Base-by-base conservation (phyloP, 2,329 filamentous ascomycete genomes). In the Pyrenophora graminea region DNA sequence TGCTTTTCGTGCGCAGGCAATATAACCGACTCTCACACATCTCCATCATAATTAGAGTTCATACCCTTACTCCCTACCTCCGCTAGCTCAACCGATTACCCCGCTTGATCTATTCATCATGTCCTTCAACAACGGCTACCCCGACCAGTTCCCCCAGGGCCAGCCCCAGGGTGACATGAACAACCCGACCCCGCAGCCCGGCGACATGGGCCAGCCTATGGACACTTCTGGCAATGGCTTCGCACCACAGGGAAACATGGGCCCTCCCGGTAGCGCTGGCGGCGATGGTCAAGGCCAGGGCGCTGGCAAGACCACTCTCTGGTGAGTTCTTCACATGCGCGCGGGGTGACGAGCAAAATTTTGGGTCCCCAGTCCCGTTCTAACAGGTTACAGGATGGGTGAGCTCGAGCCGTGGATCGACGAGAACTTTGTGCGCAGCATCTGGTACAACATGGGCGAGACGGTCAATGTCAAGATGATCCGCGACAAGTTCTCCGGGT, bases 321-420 rank as follows among this genome's bases (percentile, higher is more conserved):
- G 79, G 77, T 81, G 70, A 66, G 76, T 72, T 36, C 45, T 5
- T 34, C 42, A 17, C 23, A 45, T 32, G 44, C 40, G 17, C 32
- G 21, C 40, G 27, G n/a, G 23, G 25, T 45, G 27, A 48, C 13
- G 32, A 19, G 40, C 45, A 44, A 25, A 23, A 15, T 39, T 25
- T 27, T 25, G 40, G 43, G 43, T 10, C 25, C 23, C 18, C 17
- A 40, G 8, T 25, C 39, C 3, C 25, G 32, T 48, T 56, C 68
- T 73, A 54, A 73, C 64, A 45, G 10, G 13, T 18, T 41, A 52
- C 63, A 96, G 92, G 93, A 99, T 99, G 94, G 94, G 94, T 64
- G 94, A 99, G 75, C 88, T 99, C 59, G 93, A 97, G 77, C 90
- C 91, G 23, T 99, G 94, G 94, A 97, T 99, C 79, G 94, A 99